Conservation (phyloP, 78 protist species). For the Bodo saltans region DNA sequence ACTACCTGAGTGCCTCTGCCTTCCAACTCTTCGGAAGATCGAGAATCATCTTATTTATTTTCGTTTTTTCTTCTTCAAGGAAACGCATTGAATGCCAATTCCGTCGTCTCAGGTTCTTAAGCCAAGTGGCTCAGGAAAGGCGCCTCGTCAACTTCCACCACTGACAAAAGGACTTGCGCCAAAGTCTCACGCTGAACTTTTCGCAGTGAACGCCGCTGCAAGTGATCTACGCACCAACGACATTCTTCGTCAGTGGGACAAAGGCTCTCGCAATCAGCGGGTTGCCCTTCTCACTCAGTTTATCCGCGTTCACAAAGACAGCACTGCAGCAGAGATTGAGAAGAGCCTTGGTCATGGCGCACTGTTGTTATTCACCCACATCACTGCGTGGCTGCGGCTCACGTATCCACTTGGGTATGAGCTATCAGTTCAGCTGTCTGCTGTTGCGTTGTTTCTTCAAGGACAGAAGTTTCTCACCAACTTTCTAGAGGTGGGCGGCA, state of each 20-base stretch:
- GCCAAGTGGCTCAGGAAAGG: too few relatives aligned
- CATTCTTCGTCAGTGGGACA: not conserved
- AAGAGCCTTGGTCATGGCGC: not conserved
- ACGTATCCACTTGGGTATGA: not conserved
- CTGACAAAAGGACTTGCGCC: too few relatives aligned
- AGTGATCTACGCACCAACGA: not conserved
- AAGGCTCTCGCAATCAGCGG: not conserved
- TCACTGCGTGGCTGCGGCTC: conserved; percentile 30
- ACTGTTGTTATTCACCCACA: conserved; percentile 9
- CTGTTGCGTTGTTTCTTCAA: conserved; percentile 5
- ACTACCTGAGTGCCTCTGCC: too few relatives aligned
- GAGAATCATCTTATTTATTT: too few relatives aligned
- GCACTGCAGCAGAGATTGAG: conserved; percentile 13
- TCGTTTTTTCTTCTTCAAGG: too few relatives aligned
- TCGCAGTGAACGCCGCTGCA: too few relatives aligned
- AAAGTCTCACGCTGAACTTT: too few relatives aligned
- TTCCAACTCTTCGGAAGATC: too few relatives aligned
- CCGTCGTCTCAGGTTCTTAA: too few relatives aligned
- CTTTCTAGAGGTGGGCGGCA: conserved; percentile 27
- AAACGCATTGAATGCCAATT: too few relatives aligned
- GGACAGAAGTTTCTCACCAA: conserved; percentile 19
- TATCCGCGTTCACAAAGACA: not conserved
- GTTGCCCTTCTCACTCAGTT: not conserved
- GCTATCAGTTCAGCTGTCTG: conserved; percentile 11
- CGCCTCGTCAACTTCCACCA: too few relatives aligned